Percentiles rank a stretch among this genome's conserved stretches.
Evolutionary conservation across 352 stramenopile species (phyloP).

Genomic region (Phytophthora cryptogea): DNA sequence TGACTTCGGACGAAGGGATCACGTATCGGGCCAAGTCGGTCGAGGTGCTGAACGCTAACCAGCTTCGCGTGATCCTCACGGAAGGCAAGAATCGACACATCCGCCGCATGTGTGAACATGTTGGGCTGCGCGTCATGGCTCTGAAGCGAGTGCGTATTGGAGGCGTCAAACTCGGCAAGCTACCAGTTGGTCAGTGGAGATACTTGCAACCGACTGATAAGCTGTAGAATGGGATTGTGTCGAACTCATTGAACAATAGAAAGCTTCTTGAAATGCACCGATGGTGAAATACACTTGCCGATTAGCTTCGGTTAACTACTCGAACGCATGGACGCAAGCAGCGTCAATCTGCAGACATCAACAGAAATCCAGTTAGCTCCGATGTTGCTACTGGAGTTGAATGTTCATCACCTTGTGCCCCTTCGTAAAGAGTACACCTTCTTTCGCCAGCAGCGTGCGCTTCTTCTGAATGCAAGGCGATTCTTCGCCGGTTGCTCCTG

Average conservation of each 20-base stretch:
- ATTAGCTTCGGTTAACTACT: constrained; percentile 7
- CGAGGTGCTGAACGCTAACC: constrained; percentile 80
- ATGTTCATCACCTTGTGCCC: constrained; percentile 58
- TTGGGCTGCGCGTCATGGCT: constrained; percentile 89
- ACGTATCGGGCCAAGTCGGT: constrained; percentile 80
- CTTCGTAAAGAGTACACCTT: constrained; percentile 67
- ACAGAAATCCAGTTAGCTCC: not conserved
- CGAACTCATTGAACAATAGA: not conserved
- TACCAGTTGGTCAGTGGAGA: constrained; percentile 79
- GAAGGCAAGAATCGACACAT: constrained; percentile 97
- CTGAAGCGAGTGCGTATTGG: constrained; percentile 93
- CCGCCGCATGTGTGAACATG: constrained; percentile 94
- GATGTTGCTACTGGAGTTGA: not conserved
- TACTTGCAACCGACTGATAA: constrained; percentile 77
- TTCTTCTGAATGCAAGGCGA: constrained; percentile 75
- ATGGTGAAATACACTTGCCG: not conserved
- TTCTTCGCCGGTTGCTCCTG: constrained; percentile 62
- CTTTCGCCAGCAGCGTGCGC: constrained; percentile 54
- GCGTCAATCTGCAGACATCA: constrained; percentile 44
- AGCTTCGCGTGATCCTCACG: constrained; percentile 89
- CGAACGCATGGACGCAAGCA: constrained; percentile 55
- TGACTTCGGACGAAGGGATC: constrained; percentile 62
- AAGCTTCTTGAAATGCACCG: not conserved
- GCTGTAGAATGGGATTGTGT: constrained; percentile 36
- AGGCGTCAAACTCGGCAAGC: constrained; percentile 76